Conservation (phyloP, 2,329 filamentous ascomycete species). For the Cytospora paraplurivora region DNA sequence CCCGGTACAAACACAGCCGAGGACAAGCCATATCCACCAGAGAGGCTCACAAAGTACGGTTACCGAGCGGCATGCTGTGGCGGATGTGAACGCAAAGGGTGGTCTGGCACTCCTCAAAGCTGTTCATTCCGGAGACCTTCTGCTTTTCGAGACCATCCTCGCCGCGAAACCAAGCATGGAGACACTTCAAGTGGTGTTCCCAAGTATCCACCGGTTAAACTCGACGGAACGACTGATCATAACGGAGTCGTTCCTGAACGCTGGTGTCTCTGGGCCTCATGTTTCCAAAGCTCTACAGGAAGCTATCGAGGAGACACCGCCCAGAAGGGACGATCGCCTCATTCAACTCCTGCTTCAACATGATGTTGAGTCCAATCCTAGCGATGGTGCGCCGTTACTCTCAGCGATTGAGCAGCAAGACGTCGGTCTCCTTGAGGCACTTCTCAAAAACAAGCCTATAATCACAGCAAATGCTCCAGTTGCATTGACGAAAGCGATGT, state of each 20-base stretch:
- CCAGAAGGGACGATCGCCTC: slow-evolving; percentile 52
- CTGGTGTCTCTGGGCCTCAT: slow-evolving; percentile 49
- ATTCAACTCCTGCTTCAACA: slow-evolving; percentile 55
- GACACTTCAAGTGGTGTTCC: slow-evolving; percentile 53
- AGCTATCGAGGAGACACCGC: slow-evolving; percentile 52
- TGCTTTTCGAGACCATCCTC: slow-evolving; percentile 51
- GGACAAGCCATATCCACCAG: slow-evolving; percentile 34
- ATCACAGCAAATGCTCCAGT: slow-evolving; percentile 47
- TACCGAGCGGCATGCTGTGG: slow-evolving; percentile 49
- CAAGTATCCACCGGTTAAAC: slow-evolving; percentile 47
- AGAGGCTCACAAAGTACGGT: slow-evolving; percentile 38
- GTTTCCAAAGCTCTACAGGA: slow-evolving; percentile 55
- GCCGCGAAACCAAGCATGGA: slow-evolving; percentile 48
- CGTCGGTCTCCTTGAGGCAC: slow-evolving; percentile 45
- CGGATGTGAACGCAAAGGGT: slow-evolving; percentile 55
- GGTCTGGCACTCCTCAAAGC: slow-evolving; percentile 55
- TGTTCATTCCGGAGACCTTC: slow-evolving; percentile 47
- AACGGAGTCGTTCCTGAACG: slow-evolving; percentile 52
- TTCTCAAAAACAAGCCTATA: slow-evolving; percentile 50
- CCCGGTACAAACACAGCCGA: slow-evolving; percentile 31
- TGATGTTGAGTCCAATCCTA: slow-evolving; percentile 57
- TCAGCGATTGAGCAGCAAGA: slow-evolving; percentile 53
- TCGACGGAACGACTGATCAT: slow-evolving; percentile 49
- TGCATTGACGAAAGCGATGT: slow-evolving; percentile 53
- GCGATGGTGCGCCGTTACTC: slow-evolving; percentile 51